Evolutionary conservation across 176 grass and related monocot species (phyloP).

Genomic region (Bonia amplexicaulis): DNA sequence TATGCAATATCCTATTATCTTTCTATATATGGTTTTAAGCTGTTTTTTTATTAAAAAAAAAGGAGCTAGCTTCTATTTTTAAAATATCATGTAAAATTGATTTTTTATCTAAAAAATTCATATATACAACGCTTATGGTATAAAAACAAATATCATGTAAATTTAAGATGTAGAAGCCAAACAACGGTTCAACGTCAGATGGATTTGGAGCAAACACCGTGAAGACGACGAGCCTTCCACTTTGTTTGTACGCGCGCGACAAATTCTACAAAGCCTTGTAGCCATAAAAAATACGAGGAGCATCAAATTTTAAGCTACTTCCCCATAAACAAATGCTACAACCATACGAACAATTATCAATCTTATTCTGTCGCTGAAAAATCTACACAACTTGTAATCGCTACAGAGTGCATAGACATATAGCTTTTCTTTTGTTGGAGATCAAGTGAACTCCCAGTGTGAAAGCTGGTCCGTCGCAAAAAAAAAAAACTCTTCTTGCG

Average conservation of each 20-base stretch:
- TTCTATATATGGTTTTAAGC: not conserved
- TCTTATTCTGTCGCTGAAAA: not conserved
- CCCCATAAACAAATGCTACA: not conserved
- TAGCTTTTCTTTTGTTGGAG: too few species aligned
- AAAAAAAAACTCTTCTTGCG: not conserved
- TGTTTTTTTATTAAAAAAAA: not conserved
- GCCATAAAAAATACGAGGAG: not conserved
- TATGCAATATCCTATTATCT: not conserved
- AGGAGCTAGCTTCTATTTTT: not conserved
- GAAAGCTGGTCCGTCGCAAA: too few species aligned
- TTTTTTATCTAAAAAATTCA: not conserved
- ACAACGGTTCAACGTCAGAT: not conserved
- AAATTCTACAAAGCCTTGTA: not conserved
- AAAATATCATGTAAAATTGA: not conserved
- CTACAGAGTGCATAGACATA: too few species aligned
- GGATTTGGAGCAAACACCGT: not conserved
- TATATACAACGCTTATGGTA: not conserved
- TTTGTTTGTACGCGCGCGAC: not conserved
- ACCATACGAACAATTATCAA: not conserved
- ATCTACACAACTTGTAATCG: too few species aligned
- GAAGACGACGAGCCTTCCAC: not conserved
- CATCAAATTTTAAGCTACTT: not conserved
- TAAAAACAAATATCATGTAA: too few species aligned
- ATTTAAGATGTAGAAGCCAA: not conserved
- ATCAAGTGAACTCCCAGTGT: too few species aligned